phyloP scores from a whole-genome alignment of 2,329 filamentous ascomycete species.

The Didymella pinodella region DNA sequence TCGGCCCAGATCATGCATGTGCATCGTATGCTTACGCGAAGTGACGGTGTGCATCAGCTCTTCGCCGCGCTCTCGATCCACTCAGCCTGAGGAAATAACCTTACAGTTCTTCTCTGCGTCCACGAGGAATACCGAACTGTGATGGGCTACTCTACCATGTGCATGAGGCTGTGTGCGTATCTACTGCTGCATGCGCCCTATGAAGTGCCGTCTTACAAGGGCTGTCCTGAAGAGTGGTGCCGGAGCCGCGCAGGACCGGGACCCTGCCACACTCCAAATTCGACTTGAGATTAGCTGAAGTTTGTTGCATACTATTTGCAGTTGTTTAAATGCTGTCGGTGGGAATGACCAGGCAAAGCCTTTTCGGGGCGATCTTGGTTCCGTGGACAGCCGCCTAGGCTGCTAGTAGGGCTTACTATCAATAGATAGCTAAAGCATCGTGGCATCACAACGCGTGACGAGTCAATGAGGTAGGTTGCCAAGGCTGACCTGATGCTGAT shows the following conservation, averaged over 20 bases:
- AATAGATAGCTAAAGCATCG: conserved; percentile 12
- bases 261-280: background rate
- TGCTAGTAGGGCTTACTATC: conserved; percentile 11
- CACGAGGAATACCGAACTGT: background rate
- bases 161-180: background rate
- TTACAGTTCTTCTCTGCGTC: background rate
- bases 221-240: background rate
- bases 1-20: background rate
- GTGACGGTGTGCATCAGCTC: background rate
- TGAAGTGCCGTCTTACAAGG: conserved; percentile 4
- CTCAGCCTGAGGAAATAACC: background rate
- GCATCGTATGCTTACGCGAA: background rate
- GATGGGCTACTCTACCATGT: background rate
- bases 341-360: background rate
- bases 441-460: background rate
- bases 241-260: background rate
- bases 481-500: conserved; percentile 17
- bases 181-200: background rate
- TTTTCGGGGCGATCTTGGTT: conserved; percentile 5
- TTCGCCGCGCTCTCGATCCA: background rate
- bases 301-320: background rate
- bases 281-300: background rate
- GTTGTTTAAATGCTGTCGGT: background rate
- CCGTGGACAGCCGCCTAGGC: conserved; percentile 8
- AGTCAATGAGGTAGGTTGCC: conserved; percentile 5